A percentile compares a stretch with the other conserved stretches of the same genome.
These are phyloP conservation scores for Citrus sp. DNA, from an alignment of 345 rosid species.

Conservation along the genomic window DNA sequence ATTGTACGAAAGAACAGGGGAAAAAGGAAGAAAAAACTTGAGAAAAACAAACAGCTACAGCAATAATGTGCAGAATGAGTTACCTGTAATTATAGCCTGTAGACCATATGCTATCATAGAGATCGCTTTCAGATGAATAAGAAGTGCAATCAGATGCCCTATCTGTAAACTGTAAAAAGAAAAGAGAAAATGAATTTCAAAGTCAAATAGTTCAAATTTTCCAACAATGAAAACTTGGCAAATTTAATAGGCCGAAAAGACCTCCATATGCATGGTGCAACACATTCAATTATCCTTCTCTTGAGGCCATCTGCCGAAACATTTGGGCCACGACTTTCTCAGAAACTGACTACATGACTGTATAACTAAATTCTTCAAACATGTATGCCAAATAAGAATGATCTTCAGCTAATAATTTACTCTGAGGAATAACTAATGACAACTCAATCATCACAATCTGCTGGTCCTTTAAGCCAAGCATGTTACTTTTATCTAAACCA, in stretches of 20 bases:
- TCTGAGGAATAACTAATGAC: not conserved
- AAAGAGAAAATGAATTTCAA: not conserved
- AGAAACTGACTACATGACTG: not conserved
- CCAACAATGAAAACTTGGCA: not conserved
- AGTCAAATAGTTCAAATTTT: slow-evolving; percentile 5
- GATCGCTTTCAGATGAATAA: slow-evolving; percentile 53
- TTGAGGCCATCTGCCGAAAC: not conserved
- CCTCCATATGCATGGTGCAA: not conserved
- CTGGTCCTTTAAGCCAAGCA: not conserved
- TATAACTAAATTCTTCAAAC: not conserved
- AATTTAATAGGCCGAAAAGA: not conserved
- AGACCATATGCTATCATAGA: slow-evolving; percentile 52
- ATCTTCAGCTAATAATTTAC: not conserved
- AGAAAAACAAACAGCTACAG: not conserved
- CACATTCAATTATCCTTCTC: not conserved
- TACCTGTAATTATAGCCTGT: slow-evolving; percentile 54
- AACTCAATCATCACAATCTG: not conserved
- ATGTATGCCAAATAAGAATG: not conserved
- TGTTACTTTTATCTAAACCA: not conserved
- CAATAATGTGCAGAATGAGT: slow-evolving; percentile 4
- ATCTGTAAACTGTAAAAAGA: slow-evolving; percentile 49
- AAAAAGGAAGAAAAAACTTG: not conserved
- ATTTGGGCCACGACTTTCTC: not conserved
- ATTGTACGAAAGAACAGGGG: not conserved
- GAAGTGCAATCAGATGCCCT: slow-evolving; percentile 51